A percentile compares a stretch with the other conserved stretches of the same genome.
Conservation (phyloP, 2,329 filamentous ascomycete species). For the Hawksworthiomyces lignivorus region DNA sequence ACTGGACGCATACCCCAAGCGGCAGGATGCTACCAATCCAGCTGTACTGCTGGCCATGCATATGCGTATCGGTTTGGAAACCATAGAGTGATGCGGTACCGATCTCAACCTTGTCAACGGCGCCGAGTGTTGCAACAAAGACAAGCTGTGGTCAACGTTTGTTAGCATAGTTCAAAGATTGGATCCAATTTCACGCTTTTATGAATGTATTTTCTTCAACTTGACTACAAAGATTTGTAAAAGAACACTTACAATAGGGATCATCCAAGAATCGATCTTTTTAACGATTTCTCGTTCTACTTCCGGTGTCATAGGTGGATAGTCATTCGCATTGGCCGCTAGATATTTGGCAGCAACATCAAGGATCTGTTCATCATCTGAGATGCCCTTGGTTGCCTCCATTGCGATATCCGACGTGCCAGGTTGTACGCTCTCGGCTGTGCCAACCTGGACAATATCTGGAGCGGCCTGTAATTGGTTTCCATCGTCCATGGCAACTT, state of each 20-base stretch:
- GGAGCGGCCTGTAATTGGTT: neutral
- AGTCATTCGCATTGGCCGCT: neutral
- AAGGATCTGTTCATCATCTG: neutral
- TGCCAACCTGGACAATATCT: neutral
- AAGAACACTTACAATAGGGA: constrained; percentile 4
- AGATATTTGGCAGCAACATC: constrained; percentile 3
- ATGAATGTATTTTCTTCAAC: too few relatives aligned
- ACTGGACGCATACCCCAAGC: constrained; percentile 10
- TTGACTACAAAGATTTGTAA: too few relatives aligned
- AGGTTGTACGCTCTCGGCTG: neutral
- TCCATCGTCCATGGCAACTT: neutral
- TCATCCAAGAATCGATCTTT: constrained; percentile 14
- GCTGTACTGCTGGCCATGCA: neutral
- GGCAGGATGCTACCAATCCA: constrained; percentile 5
- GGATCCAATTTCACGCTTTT: too few relatives aligned
- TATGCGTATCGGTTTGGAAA: constrained; percentile 21
- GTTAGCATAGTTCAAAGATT: too few relatives aligned
- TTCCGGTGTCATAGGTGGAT: constrained; percentile 21
- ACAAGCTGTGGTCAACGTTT: constrained; percentile 22
- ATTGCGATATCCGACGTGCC: neutral
- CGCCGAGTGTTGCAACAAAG: constrained; percentile 21
- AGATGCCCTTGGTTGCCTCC: neutral
- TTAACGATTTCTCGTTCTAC: constrained; percentile 21
- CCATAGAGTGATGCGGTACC: constrained; percentile 27
- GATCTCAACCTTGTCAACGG: constrained; percentile 26